phyloP scores from a whole-genome alignment of 192 early-diverging fungal species.

The Backusella psychrophila region DNA sequence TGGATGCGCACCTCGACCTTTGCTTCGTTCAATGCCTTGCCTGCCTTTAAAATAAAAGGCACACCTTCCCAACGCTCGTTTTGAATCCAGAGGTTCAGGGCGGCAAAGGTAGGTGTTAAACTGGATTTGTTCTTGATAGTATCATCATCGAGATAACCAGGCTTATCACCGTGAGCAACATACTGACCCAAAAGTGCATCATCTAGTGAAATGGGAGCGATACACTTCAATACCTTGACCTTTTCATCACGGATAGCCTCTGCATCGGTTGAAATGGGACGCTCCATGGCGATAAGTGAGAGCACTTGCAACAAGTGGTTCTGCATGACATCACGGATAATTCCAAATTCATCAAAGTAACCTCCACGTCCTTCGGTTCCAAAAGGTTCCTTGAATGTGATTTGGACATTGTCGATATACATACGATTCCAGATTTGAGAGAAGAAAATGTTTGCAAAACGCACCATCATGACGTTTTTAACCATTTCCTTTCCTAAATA shows the following conservation, averaged over 20 bases:
- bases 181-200: constrained; percentile 96
- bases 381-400: constrained; percentile 97
- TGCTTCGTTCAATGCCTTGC: constrained; percentile 88
- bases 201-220: constrained; percentile 70
- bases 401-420: constrained; percentile 91
- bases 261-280: constrained; percentile 79
- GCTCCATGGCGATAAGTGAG: constrained; percentile 93
- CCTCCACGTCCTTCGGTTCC: constrained; percentile 97
- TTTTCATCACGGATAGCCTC: constrained; percentile 98
- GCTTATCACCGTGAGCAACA: constrained; percentile 73
- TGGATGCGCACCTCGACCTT: constrained; percentile 97
- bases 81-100: constrained; percentile 81
- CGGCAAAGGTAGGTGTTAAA: constrained; percentile 89
- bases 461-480: constrained; percentile 91
- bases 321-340: constrained; percentile 96
- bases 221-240: constrained; percentile 76
- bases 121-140: constrained; percentile 77
- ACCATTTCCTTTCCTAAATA: constrained; percentile 99
- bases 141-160: constrained; percentile 91
- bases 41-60: constrained; percentile 84
- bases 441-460: constrained; percentile 95
- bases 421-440: constrained; percentile 88
- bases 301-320: constrained; percentile 94
- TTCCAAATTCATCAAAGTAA: constrained; percentile 99
- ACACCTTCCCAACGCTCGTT: constrained; percentile 96